Evolutionary conservation across 805 yeast genomes (phyloP).

Genomic region (Starmerella bombicola): DNA sequence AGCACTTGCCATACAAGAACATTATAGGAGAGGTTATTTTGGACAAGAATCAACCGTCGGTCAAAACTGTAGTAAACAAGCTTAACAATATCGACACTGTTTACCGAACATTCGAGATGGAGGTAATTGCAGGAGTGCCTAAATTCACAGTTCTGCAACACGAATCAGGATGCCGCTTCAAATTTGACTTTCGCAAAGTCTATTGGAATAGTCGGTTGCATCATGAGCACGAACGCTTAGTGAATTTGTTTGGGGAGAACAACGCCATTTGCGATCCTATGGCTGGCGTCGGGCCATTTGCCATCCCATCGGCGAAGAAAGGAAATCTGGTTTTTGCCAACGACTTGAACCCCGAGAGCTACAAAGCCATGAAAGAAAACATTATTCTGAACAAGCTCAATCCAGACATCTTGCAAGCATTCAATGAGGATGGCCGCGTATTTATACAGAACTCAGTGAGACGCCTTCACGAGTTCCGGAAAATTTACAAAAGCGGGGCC

Average conservation of each 20-base stretch:
- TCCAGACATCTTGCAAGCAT: slow-evolving; percentile 42
- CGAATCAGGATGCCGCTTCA: slow-evolving; percentile 76
- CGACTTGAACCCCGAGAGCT: slow-evolving; percentile 84
- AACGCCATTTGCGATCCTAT: slow-evolving; percentile 86
- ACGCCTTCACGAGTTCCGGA: slow-evolving; percentile 37
- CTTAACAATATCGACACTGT: slow-evolving; percentile 74
- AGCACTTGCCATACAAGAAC: slow-evolving; percentile 66
- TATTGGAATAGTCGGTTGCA: slow-evolving; percentile 95
- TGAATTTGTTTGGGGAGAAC: slow-evolving; percentile 44
- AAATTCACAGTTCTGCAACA: slow-evolving; percentile 67
- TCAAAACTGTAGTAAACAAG: slow-evolving; percentile 85
- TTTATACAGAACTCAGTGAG: slow-evolving; percentile 54
- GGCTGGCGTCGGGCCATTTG: slow-evolving; percentile 99
- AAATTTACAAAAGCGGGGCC: not conserved
- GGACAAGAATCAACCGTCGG: slow-evolving; percentile 57
- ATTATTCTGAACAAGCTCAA: slow-evolving; percentile 50
- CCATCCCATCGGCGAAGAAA: slow-evolving; percentile 87
- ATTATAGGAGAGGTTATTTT: slow-evolving; percentile 82
- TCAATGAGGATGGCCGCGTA: slow-evolving; percentile 69
- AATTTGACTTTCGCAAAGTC: slow-evolving; percentile 82
- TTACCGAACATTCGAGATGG: slow-evolving; percentile 88
- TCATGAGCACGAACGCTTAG: slow-evolving; percentile 81
- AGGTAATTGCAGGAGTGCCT: slow-evolving; percentile 71
- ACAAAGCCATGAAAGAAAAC: slow-evolving; percentile 54
- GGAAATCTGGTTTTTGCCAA: slow-evolving; percentile 73